These are phyloP conservation scores for Aphanomyces astaci DNA, from an alignment of 352 stramenopile genomes.

Conservation along the genomic window DNA sequence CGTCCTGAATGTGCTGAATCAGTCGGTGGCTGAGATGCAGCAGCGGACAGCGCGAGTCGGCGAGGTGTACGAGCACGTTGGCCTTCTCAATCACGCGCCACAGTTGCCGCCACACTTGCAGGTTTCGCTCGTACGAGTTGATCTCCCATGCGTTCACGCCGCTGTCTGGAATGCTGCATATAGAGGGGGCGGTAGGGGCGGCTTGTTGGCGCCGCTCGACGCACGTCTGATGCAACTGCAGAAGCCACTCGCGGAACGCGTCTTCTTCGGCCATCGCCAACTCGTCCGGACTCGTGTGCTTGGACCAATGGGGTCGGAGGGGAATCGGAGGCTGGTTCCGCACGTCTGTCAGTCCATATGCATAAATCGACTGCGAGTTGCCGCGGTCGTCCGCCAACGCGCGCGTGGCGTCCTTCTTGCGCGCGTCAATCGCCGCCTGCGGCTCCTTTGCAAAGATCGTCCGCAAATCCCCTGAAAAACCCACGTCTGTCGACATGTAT, in stretches of 20 bases:
- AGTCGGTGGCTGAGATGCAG: constrained; percentile 64
- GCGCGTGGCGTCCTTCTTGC: constrained; percentile 64
- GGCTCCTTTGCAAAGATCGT: constrained; percentile 64
- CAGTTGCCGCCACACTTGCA: constrained; percentile 75
- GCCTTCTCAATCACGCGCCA: constrained; percentile 76
- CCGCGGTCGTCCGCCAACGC: constrained; percentile 53
- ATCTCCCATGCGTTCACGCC: constrained; percentile 25
- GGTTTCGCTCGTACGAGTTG: constrained; percentile 73
- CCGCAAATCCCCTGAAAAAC: constrained; percentile 38
- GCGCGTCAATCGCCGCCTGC: constrained; percentile 43
- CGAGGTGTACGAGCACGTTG: constrained; percentile 66
- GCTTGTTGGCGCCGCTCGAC: constrained; percentile 5
- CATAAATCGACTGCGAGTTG: constrained; percentile 67
- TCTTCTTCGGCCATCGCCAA: constrained; percentile 43
- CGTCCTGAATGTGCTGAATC: constrained; percentile 37
- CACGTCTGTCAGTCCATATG: constrained; percentile 44
- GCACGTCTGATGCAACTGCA: constrained; percentile 25
- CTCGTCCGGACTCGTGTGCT: constrained; percentile 56
- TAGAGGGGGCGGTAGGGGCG: constrained; percentile 24
- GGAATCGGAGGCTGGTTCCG: constrained; percentile 59
- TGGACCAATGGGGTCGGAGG: constrained; percentile 50
- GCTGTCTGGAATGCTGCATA: too few relatives aligned
- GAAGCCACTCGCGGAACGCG: constrained; percentile 47
- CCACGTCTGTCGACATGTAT: constrained; percentile 28
- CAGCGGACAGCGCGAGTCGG: constrained; percentile 58